Conservation (phyloP, 768 basidiomycete genomes). For the Udeniomyces megalosporus region DNA sequence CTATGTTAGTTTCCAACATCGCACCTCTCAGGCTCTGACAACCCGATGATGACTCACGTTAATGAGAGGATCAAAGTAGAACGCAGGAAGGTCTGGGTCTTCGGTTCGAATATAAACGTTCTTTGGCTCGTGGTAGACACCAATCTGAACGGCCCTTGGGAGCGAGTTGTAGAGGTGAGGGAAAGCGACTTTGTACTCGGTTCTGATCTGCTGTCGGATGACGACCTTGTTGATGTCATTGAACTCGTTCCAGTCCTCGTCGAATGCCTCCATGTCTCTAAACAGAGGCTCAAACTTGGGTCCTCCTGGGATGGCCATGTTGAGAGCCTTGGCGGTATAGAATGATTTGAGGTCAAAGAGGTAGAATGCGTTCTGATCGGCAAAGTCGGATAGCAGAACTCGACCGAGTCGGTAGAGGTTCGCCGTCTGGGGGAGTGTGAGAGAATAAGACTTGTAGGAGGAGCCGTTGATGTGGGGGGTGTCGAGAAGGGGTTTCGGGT, state of each 20-base stretch:
- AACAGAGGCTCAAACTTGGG: conserved; percentile 95
- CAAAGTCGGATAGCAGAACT: conserved; percentile 80
- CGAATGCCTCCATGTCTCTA: conserved; percentile 90
- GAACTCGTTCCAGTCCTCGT: conserved; percentile 80
- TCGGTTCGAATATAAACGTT: conserved; percentile 98
- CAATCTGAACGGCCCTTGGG: conserved; percentile 82
- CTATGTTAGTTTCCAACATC: neutral
- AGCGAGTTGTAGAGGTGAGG: conserved; percentile 97
- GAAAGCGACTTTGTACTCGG: conserved; percentile 98
- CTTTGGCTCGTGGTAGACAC: conserved; percentile 82
- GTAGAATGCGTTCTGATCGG: conserved; percentile 78
- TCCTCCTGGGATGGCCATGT: conserved; percentile 93
- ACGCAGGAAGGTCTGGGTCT: conserved; percentile 96
- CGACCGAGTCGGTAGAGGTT: conserved; percentile 91
- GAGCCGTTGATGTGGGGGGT: conserved; percentile 73
- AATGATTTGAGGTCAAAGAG: conserved; percentile 95
- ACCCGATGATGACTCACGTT: conserved; percentile 37
- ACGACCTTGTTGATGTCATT: conserved; percentile 99
- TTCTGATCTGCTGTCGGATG: conserved; percentile 94
- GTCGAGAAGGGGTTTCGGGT: conserved; percentile 83
- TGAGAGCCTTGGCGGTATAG: conserved; percentile 94
- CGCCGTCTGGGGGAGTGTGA: conserved; percentile 87
- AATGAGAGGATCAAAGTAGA: conserved; percentile 97
- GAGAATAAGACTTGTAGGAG: conserved; percentile 82
- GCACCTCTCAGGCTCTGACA: no score